Percentiles rank a stretch among this genome's conserved stretches.
Conservation (phyloP, 257 asterid species). For the Petrea volubilis region DNA sequence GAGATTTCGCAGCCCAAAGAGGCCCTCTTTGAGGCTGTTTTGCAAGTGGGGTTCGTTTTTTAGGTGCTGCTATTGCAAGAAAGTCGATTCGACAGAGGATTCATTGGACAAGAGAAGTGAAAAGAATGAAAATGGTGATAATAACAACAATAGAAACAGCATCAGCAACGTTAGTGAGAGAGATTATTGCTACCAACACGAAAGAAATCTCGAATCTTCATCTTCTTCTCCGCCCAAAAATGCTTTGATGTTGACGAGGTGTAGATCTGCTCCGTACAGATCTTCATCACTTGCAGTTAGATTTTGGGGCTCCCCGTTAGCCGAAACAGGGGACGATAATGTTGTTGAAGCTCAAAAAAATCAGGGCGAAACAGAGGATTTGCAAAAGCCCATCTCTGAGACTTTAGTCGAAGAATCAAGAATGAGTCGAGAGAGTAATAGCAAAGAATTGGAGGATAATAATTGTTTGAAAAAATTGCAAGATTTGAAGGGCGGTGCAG, state of each 20-base stretch:
- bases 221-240: conserved; percentile 52
- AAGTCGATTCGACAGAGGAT: conserved; percentile 42
- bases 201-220: conserved; percentile 27
- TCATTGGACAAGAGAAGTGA: conserved; percentile 22
- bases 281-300: conserved; percentile 77
- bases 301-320: conserved; percentile 69
- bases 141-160: neutral
- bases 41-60: conserved; percentile 44
- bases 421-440: conserved; percentile 20
- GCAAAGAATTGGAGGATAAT: conserved; percentile 27
- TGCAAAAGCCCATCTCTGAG: conserved; percentile 12
- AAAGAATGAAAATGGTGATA: conserved; percentile 5
- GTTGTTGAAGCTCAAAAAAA: conserved; percentile 1
- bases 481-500: conserved; percentile 28
- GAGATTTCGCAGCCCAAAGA: conserved; percentile 21
- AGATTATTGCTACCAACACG: neutral
- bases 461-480: conserved; percentile 17
- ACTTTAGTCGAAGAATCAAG: conserved; percentile 31
- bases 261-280: conserved; percentile 98
- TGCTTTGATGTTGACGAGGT: conserved; percentile 73
- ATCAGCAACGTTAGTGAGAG: conserved; percentile 22
- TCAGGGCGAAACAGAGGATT: conserved; percentile 18
- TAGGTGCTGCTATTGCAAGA: conserved; percentile 50
- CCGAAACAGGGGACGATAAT: conserved; percentile 9
- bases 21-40: conserved; percentile 22